Evolutionary conservation across 192 early-diverging fungal species (phyloP).

Genomic region (Mortierella antarctica): DNA sequence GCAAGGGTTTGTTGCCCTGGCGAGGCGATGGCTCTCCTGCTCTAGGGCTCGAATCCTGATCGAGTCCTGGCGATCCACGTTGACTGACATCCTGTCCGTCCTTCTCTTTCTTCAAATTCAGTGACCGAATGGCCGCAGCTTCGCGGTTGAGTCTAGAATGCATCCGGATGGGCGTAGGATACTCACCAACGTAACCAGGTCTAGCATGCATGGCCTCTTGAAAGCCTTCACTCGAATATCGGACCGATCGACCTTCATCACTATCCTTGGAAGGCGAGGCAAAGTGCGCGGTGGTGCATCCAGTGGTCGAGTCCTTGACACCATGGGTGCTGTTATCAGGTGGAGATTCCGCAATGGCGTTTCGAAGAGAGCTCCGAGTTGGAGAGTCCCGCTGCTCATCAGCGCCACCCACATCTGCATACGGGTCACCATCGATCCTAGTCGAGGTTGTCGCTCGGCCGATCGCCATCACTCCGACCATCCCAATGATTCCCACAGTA

Average conservation of each 20-base stretch:
- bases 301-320: background rate
- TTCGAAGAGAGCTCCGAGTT: too few species aligned
- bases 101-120: background rate
- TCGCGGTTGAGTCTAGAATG: conserved; percentile 25
- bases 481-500: background rate
- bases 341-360: background rate
- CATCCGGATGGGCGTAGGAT: conserved; percentile 36
- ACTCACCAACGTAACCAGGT: conserved; percentile 35
- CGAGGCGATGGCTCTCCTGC: background rate
- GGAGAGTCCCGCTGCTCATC: background rate
- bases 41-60: background rate
- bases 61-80: background rate
- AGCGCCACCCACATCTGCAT: conserved; percentile 2
- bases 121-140: conserved; percentile 5
- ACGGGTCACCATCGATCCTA: background rate
- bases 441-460: background rate
- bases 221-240: background rate
- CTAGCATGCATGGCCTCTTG: conserved; percentile 23
- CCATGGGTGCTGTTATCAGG: background rate
- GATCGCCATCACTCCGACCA: background rate
- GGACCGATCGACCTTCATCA: background rate
- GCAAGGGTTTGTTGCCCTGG: too few species aligned
- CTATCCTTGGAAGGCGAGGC: conserved; percentile 11
- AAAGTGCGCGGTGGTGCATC: background rate
- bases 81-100: background rate